Evolutionary conservation across 2,329 filamentous ascomycete species (phyloP), one percentile per base, ranked within the genome.

Genomic region (Colletotrichum sp.): DNA sequence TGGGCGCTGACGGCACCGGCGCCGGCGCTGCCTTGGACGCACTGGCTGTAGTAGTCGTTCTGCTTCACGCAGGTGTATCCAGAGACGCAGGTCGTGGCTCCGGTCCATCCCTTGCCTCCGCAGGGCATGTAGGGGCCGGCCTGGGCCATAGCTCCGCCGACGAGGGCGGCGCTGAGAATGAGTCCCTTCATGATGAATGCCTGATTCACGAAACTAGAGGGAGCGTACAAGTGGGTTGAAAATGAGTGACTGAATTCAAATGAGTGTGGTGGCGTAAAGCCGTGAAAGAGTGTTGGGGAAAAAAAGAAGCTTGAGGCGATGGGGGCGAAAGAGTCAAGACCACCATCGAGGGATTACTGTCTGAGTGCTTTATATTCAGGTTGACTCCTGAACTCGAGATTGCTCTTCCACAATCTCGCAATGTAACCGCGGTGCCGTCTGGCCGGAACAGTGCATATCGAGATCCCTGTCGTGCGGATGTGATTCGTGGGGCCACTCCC

Each of bases 11-110:
- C n/a, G 8, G 26, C 69, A 18, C 57, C 71, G 55, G 55, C 66
- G 16, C 28, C 18, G 24, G 57, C 72, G 67, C 52, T 68, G 24
- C 78, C 77, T 6, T 81, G 81, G 9, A 81, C 43, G 26, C 87
- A 88, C 77, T 88, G 87, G 74, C 80, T 84, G 78, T 88, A 88
- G 78, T 80, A 88, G 13, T 83, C 79, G 78, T 87, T 87, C 12
- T 80, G 74, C 48, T 80, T 81, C 7, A 72, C 79, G 78, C 87
- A 88, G 1, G 79, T 80, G 71, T 86, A 87, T 7, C 87, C 87
- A 18, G 83, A 82, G n/a, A 86, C 81, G 61, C 87, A 88, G 1
- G 82, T 84, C 5, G 82, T 87, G 2, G 79, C 36, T 4, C 87
- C 87, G 16, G 79, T 79, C 79, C 81, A 87, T 60, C 76, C 77